Conservation (phyloP, 75 land plant genomes). For the Pseudotsuga menziesii region DNA sequence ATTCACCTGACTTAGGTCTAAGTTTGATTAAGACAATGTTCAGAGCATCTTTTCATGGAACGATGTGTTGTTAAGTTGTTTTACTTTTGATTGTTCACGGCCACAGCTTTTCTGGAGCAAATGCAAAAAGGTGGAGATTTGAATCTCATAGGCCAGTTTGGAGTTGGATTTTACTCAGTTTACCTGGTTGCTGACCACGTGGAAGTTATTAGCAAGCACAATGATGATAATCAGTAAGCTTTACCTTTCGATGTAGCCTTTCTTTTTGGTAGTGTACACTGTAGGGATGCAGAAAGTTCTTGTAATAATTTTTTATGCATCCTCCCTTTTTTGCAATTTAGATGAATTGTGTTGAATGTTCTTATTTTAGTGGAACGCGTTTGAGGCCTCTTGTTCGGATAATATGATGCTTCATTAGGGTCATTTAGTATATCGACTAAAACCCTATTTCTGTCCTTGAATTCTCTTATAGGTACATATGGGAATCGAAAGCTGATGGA, state of each 20-base stretch:
- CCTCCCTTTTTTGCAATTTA: no score
- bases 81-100: background rate
- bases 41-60: background rate
- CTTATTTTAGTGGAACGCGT: no score
- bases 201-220: constrained; percentile 98
- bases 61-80: constrained; percentile 1
- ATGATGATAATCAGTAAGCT: constrained; percentile 96
- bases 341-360: no score
- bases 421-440: background rate
- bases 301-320: no score
- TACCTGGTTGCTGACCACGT: constrained; percentile 97
- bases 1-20: no score
- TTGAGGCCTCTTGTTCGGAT: background rate
- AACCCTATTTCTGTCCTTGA: background rate
- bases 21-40: background rate
- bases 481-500: constrained; percentile 99
- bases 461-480: constrained; percentile 62
- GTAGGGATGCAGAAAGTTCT: no score
- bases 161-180: constrained; percentile 98
- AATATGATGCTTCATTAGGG: background rate
- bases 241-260: background rate
- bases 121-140: constrained; percentile 95
- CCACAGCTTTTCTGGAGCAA: constrained; percentile 91
- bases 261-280: no score
- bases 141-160: constrained; percentile 97